A percentile compares a stretch with the other conserved stretches of the same genome.
These are phyloP conservation scores for Emmonsiellopsis sp. DNA, from an alignment of 2,329 filamentous ascomycete species.

Conservation along the genomic window DNA sequence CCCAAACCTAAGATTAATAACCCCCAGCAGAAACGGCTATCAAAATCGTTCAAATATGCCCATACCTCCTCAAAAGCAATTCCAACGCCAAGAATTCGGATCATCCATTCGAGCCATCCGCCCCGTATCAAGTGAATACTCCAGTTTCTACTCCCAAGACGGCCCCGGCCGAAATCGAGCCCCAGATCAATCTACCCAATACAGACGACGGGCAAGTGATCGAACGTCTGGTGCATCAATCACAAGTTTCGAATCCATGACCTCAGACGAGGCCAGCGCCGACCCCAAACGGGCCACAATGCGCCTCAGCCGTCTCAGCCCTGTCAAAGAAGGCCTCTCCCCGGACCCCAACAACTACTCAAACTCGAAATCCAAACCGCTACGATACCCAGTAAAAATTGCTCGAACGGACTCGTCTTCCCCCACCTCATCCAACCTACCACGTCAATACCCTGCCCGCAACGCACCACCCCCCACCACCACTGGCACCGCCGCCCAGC, in stretches of 20 bases:
- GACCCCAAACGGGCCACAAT: conserved; percentile 11
- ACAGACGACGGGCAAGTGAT: conserved; percentile 5
- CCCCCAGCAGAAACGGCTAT: background rate
- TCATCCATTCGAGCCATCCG: background rate
- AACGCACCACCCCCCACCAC: no score
- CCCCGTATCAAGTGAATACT: background rate
- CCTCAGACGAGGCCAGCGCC: conserved; percentile 18
- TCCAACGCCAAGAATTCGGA: background rate
- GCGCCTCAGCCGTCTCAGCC: conserved; percentile 17
- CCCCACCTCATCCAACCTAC: background rate
- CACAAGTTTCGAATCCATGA: conserved; percentile 19
- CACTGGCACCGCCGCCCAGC: no score
- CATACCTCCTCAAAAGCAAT: background rate
- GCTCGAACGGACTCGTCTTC: background rate
- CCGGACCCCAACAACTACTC: background rate
- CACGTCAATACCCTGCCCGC: background rate
- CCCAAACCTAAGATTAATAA: background rate
- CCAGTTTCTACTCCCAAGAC: background rate
- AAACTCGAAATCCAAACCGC: background rate
- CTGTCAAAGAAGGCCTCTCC: conserved; percentile 12
- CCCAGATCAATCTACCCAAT: background rate
- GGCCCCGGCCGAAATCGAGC: background rate
- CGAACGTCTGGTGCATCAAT: conserved; percentile 6
- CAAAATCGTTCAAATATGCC: background rate
- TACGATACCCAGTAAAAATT: background rate